phyloP scores from a whole-genome alignment of 2,329 filamentous ascomycete species.

The Xylaria sp. region DNA sequence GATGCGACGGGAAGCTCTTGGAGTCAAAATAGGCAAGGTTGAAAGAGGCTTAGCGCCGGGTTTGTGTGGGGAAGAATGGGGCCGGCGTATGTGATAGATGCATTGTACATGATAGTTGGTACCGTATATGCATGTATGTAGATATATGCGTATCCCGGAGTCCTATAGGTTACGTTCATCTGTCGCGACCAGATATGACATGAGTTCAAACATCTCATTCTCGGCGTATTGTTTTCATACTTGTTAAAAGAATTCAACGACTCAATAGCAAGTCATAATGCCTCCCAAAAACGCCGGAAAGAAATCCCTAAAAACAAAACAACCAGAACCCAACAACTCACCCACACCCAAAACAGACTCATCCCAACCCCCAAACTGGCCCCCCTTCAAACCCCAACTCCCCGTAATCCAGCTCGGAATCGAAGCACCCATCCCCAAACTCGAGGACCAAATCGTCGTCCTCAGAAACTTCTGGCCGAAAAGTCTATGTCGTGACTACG shows the following conservation, averaged over 20 bases:
- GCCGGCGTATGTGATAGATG: background rate
- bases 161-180: background rate
- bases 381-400: slow-evolving; percentile 62
- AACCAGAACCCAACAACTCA: slow-evolving; percentile 18
- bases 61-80: background rate
- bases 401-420: slow-evolving; percentile 60
- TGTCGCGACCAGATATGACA: background rate
- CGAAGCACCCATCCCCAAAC: slow-evolving; percentile 42
- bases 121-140: background rate
- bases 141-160: background rate
- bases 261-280: background rate
- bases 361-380: slow-evolving; percentile 54
- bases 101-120: too few species aligned
- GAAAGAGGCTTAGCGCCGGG: background rate
- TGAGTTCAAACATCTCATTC: background rate
- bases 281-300: background rate
- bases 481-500: slow-evolving; percentile 69
- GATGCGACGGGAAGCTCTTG: background rate
- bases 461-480: slow-evolving; percentile 70
- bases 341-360: slow-evolving; percentile 13
- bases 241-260: too few species aligned
- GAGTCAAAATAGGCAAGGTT: background rate
- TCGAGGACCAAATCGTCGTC: slow-evolving; percentile 61
- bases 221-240: background rate
- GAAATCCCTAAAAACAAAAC: slow-evolving; percentile 1